Evolutionary conservation across 108 stramenopile species (phyloP).

Genomic region (Cyclotella cryptica): DNA sequence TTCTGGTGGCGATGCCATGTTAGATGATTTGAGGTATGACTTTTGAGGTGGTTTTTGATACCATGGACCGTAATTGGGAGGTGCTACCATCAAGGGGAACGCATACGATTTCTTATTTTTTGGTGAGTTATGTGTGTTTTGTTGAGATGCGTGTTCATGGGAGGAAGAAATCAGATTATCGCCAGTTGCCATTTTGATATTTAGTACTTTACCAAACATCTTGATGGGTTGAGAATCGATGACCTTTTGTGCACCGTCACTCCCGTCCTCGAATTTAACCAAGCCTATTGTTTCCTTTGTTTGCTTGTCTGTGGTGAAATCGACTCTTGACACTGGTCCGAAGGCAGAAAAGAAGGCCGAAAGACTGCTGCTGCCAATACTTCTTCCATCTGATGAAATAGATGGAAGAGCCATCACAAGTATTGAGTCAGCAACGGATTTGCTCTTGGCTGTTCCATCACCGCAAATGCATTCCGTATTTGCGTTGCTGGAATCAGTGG

Average conservation of each 20-base stretch:
- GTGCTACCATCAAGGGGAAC: slow-evolving; percentile 33
- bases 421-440: not conserved
- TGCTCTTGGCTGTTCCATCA: not conserved
- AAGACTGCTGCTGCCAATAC: not conserved
- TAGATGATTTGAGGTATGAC: slow-evolving; percentile 8
- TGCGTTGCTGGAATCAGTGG: not conserved
- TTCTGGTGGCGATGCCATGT: not conserved
- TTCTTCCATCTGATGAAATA: too few species aligned
- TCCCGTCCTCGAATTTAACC: slow-evolving; percentile 22
- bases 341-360: slow-evolving; percentile 23
- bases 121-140: not conserved
- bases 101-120: not conserved
- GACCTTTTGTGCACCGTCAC: slow-evolving; percentile 12
- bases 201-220: slow-evolving; percentile 14
- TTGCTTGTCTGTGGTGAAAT: not conserved
- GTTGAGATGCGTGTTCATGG: too few species aligned
- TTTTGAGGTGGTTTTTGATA: slow-evolving; percentile 9
- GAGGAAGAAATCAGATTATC: not conserved
- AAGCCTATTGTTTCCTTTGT: not conserved
- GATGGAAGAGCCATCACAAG: not conserved
- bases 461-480: too few species aligned
- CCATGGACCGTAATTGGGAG: slow-evolving; percentile 34
- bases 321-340: slow-evolving; percentile 1
- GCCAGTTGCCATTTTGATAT: not conserved
- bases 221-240: slow-evolving; percentile 19